Evolutionary conservation across 2,329 filamentous ascomycete species (phyloP), one percentile per base, ranked within the genome.

Genomic region (Ophiostoma pallidulum): DNA sequence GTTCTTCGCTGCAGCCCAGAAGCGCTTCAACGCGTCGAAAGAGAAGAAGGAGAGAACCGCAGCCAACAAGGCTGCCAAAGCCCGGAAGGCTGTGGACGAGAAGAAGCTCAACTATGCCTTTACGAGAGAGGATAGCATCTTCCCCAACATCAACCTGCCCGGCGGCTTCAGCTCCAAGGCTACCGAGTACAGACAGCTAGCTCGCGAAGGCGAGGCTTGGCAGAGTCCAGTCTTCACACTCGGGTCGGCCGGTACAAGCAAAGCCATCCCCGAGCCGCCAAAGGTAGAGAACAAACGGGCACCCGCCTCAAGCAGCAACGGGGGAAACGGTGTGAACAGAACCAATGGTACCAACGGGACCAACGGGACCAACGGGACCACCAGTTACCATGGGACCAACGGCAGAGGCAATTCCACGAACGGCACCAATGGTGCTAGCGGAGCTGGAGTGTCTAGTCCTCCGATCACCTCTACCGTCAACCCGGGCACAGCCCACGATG

Each of bases 171-270:
- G 86, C 57, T 82, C 80, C 70, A 96, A 95, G 78, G 90, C 91
- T 9, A 94, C 87, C 20, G 88, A 95, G 66, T 97, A 94, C 75
- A 87, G 81, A 69, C 80, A 96, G 19, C 75, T 95, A 49, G 87
- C 91, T 8, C 73, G 72, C 56, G 88, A 92, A 78, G 92, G 92
- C 45, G 86, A 95, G 48, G 83, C 81, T 65, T 98, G 92, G 92
- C 84, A 95, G 73, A 94, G 86, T 52, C 88, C 91, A 9, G 80
- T 98, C 59, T 98, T 98, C 72, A 83, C 80, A 51, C 84, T 97
- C 57, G 91, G 92, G 41, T 76, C 70, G 37, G 89, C 90, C 10
- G 72, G 77, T 47, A 81, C 83, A 66, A 88, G 86, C 36, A 74
- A 68, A 20, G 77, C 84, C 59, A 74, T 96, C 37, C 89, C 90